Base-by-base conservation (phyloP, 2,329 filamentous ascomycete genomes). In the Dactylellina sp. region DNA sequence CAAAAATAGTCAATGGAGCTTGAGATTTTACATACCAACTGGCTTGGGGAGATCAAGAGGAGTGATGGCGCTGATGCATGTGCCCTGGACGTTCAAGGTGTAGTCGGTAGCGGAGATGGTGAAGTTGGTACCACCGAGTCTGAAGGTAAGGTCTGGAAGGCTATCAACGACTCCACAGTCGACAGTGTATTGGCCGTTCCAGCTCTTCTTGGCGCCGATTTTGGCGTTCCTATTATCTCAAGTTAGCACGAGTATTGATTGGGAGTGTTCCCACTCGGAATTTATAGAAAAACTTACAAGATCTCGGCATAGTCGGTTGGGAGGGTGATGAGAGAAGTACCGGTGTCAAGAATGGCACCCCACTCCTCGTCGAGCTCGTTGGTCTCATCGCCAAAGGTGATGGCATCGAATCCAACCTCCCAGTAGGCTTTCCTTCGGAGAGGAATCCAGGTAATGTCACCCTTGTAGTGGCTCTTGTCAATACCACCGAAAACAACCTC, bases 391-490 rank as follows among this genome's bases (percentile, higher is more conserved):
- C 95, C 96, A 77, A 97, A 92, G 64, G 90, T 89, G 83, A 99
- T 95, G 76, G 92, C 86, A 80, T 98, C 90, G 75, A 99, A 89
- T 80, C 98, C 93, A 64, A 99, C 94, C 87, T 99, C 95, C 95
- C 95, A 99, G 88, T 99, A 99, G 55, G 95, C 95, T 90, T 98
- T 98, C 82, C 95, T 92, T 82, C 95, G 92, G 78, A 99, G 88
- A 63, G 95, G 95, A 78, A 99, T 92, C 82, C 93, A 96, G 81
- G 89, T 91, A 79, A 99, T 87, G 83, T 98, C 89, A 80, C 95
- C 95, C 40, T 86, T 89, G 83, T 87, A 90, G 85, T 95, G 92
- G 80, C 85, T 84, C 84, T 92, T 84, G 82, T 98, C 89, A 75
- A 97, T 83, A 77, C 94, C 94, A 82, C 94, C 94, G 78, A 99